Base-by-base conservation (phyloP, 2,329 filamentous ascomycete genomes). In the Ascocoryne sarcoides region DNA sequence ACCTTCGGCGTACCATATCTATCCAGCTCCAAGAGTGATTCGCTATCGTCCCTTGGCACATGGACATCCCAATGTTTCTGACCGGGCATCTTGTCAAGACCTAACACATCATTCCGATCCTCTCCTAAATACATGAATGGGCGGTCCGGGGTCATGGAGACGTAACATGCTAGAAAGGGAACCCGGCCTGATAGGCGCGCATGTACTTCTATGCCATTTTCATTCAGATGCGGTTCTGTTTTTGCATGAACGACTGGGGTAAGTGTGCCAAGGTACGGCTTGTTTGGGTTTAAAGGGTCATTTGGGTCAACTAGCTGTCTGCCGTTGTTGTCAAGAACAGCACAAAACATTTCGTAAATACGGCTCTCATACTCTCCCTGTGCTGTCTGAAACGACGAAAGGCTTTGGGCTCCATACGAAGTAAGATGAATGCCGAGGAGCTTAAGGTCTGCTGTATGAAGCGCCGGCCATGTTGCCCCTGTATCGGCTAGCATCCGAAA, bases 101-200 rank as follows among this genome's bases (percentile, higher is more conserved):
- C 65, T 3, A 71, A 48, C 4, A 70, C 65, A 32, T 69, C 65
- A 39, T 61, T 58, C 15, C 67, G 57, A 40, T 66, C 60, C 42
- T 66, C 62, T 12, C 67, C 67, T 28, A 70, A 37, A 58, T 62
- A 67, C 8, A 69, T 28, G 14, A 49, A 45, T 28, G 49, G 51
- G 32, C 50, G 54, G 1, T 57, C 60, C 0, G 68, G 67, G 5
- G 62, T 62, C n/a, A 57, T 59, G 15, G 62, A 60, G 15, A 65
- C 38, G 47, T 70, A 70, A 46, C 60, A 65, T 4, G 56, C 56
- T 15, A 64, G 56, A 45, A 69, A 67, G 8, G 67, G 66, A 17
- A 69, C 29, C n/a, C n/a, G 49, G 4, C 66, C 66, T 19, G 61
- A 65, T 3, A 70, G 57, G 1, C 66, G 61, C 12, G 58, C 46